Percentiles rank a stretch among this genome's conserved stretches.
Evolutionary conservation across 257 asterid genomes (phyloP).

Genomic region (Plectranthus barbatus): DNA sequence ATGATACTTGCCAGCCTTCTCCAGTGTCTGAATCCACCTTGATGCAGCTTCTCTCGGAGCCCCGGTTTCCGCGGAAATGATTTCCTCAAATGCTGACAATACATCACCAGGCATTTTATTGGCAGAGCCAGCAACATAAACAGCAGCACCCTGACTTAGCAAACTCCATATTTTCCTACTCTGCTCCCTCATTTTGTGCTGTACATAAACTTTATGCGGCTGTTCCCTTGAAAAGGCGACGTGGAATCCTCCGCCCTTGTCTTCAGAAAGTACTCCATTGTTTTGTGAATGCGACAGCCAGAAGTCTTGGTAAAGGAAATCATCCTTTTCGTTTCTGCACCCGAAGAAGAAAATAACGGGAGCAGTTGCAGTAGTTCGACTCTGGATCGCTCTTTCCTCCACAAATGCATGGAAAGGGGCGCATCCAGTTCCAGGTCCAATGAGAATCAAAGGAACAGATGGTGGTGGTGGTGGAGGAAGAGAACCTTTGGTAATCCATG

Average conservation of each 20-base stretch:
- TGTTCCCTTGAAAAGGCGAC: constrained; percentile 91
- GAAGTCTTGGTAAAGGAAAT: constrained; percentile 71
- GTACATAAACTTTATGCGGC: constrained; percentile 77
- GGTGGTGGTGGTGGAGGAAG: constrained; percentile 79
- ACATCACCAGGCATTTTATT: constrained; percentile 90
- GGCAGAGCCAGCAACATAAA: constrained; percentile 90
- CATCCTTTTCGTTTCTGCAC: constrained; percentile 65
- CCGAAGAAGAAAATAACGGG: constrained; percentile 84
- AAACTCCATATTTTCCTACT: constrained; percentile 59
- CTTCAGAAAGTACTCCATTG: constrained; percentile 71
- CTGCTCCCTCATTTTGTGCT: constrained; percentile 75
- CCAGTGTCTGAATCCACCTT: constrained; percentile 64
- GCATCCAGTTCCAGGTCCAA: constrained; percentile 99
- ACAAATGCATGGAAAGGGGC: constrained; percentile 90
- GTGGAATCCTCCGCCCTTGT: constrained; percentile 77
- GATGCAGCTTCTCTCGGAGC: constrained; percentile 58
- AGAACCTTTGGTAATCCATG: constrained; percentile 77
- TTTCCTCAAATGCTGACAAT: constrained; percentile 64
- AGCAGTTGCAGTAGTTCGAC: constrained; percentile 50
- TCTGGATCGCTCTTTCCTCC: constrained; percentile 76
- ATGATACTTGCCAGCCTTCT: constrained; percentile 73
- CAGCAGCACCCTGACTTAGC: constrained; percentile 65
- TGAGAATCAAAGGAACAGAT: constrained; percentile 72
- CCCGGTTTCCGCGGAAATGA: constrained; percentile 48
- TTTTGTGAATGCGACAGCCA: constrained; percentile 62